Conservation (phyloP, 208 protist species). For the Leishmania martiniquensis region DNA sequence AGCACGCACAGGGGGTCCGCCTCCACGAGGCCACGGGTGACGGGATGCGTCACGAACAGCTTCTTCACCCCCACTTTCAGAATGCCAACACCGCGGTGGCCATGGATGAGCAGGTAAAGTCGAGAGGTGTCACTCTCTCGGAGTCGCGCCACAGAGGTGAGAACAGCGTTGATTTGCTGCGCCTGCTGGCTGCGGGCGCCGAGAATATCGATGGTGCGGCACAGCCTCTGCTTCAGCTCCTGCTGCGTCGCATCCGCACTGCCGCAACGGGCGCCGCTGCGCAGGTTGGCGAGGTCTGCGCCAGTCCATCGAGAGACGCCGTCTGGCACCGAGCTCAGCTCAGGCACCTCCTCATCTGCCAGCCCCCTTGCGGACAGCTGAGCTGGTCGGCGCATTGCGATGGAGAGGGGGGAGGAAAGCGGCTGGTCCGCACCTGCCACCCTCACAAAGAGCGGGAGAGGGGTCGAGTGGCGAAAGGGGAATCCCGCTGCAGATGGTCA, state of each 20-base stretch:
- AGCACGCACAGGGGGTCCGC: constrained; percentile 92
- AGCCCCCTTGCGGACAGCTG: constrained; percentile 3
- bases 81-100: constrained; percentile 76
- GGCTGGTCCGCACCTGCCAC: neutral
- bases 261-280: constrained; percentile 18
- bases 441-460: neutral
- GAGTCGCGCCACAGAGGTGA: constrained; percentile 69
- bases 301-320: constrained; percentile 69
- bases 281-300: constrained; percentile 36
- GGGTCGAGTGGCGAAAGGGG: neutral
- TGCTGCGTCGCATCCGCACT: constrained; percentile 12
- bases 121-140: constrained; percentile 54
- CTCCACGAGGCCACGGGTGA: constrained; percentile 66
- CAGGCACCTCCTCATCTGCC: constrained; percentile 24
- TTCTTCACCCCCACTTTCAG: constrained; percentile 92
- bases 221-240: constrained; percentile 43
- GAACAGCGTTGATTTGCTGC: constrained; percentile 57
- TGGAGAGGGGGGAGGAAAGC: neutral
- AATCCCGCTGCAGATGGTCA: too few species aligned
- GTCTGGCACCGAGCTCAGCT: constrained; percentile 46
- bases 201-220: constrained; percentile 78
- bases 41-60: constrained; percentile 82
- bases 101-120: constrained; percentile 68
- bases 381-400: constrained; percentile 13
- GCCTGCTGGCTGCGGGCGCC: constrained; percentile 61